Evolutionary conservation across 2,329 filamentous ascomycete species (phyloP).

Genomic region (Pestalotiopsis sp.): DNA sequence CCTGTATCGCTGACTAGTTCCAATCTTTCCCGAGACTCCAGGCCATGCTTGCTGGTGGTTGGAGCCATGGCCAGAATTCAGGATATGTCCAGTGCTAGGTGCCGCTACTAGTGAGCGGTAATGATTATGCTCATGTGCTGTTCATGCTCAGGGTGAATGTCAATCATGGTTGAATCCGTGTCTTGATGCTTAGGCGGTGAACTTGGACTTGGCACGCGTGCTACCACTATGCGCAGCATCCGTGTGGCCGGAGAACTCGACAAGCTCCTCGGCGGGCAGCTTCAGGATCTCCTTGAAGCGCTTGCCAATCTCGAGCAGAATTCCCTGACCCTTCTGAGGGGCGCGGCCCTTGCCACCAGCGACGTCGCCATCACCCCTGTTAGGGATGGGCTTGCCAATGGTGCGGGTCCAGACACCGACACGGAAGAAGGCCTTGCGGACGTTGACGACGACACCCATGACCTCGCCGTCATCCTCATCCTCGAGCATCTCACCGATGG

Average conservation of each 20-base stretch:
- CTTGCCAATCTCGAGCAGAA: slow-evolving; percentile 81
- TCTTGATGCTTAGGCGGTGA: slow-evolving; percentile 66
- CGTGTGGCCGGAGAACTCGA: slow-evolving; percentile 97
- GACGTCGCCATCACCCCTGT: slow-evolving; percentile 72
- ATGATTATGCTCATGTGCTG: not conserved
- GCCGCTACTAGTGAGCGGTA: not conserved
- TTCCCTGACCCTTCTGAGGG: slow-evolving; percentile 80
- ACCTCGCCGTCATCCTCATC: slow-evolving; percentile 93
- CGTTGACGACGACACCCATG: slow-evolving; percentile 99
- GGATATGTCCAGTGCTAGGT: not conserved
- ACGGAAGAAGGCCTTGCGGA: slow-evolving; percentile 97
- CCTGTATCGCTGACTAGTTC: slow-evolving; percentile 1
- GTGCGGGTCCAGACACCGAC: slow-evolving; percentile 97
- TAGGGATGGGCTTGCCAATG: slow-evolving; percentile 80
- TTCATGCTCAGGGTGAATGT: not conserved
- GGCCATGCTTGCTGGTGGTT: not conserved
- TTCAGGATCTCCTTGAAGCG: slow-evolving; percentile 93
- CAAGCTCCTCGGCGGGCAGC: slow-evolving; percentile 71
- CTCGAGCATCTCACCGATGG: slow-evolving; percentile 97
- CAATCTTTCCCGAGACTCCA: not conserved
- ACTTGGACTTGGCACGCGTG: slow-evolving; percentile 95
- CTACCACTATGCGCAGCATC: slow-evolving; percentile 92
- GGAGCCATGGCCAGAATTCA: not conserved
- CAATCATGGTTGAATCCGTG: not conserved
- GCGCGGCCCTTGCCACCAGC: slow-evolving; percentile 78